Evolutionary conservation across 305 asterid species (phyloP).

Genomic region (Fraxinus latifolia): DNA sequence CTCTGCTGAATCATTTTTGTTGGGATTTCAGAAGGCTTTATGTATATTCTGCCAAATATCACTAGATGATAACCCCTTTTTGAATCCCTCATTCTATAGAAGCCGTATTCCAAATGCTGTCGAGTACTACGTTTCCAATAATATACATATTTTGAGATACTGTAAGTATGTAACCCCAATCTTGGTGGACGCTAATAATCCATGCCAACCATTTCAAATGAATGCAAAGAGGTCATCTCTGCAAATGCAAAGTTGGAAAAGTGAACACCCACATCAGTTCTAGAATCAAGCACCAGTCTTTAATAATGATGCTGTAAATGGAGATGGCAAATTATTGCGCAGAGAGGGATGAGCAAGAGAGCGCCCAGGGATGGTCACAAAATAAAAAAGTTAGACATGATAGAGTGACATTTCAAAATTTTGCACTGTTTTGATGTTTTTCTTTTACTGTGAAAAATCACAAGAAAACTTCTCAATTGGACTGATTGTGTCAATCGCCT

Average conservation of each 20-base stretch:
- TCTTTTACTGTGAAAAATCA: background rate
- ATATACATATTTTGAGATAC: background rate
- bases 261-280: background rate
- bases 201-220: background rate
- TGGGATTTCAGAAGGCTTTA: background rate
- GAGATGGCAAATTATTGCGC: background rate
- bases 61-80: background rate
- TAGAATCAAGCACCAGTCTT: background rate
- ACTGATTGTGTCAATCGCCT: background rate
- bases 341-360: background rate
- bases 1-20: background rate
- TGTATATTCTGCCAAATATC: background rate
- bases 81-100: background rate
- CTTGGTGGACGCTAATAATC: background rate
- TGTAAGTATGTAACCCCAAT: background rate
- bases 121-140: background rate
- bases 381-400: background rate
- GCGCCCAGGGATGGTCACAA: background rate
- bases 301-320: background rate
- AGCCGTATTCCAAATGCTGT: background rate
- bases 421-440: background rate
- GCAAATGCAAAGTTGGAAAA: background rate
- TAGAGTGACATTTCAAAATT: background rate
- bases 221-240: background rate
- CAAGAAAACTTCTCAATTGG: background rate